These are phyloP conservation scores for Physcomitrellopsis africana DNA, from an alignment of 225 moss, liverwort and hornwort genomes.

Conservation along the genomic window DNA sequence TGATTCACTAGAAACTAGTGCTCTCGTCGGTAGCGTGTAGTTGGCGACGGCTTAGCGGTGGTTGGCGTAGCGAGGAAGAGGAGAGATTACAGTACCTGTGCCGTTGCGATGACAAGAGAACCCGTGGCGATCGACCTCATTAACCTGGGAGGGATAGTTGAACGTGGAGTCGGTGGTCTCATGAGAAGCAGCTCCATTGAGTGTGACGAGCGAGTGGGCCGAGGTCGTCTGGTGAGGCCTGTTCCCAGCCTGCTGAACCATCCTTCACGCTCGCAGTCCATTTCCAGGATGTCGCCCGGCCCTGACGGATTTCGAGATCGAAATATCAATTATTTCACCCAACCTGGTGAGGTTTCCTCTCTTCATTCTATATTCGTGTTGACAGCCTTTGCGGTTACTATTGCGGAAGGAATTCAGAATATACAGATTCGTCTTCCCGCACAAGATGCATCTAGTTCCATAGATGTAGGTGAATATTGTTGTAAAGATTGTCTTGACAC, in stretches of 20 bases:
- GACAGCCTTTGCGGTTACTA: too few relatives aligned
- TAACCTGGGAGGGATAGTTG: slow-evolving; percentile 18
- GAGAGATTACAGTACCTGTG: neutral
- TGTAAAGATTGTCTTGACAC: too few relatives aligned
- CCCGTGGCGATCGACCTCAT: slow-evolving; percentile 41
- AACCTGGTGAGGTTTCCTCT: neutral
- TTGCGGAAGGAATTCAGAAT: neutral
- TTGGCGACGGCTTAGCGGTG: neutral
- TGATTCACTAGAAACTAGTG: too few relatives aligned
- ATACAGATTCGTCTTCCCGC: too few relatives aligned
- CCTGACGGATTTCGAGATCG: slow-evolving; percentile 31
- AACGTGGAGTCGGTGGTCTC: neutral
- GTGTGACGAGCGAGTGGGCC: slow-evolving; percentile 1
- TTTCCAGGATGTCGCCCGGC: neutral
- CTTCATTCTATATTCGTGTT: too few relatives aligned
- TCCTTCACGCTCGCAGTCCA: neutral
- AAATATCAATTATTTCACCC: neutral
- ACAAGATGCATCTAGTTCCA: too few relatives aligned
- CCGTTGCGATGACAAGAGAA: slow-evolving; percentile 34
- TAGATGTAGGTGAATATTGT: too few relatives aligned
- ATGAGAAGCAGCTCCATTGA: neutral
- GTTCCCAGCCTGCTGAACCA: neutral
- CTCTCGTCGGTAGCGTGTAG: neutral
- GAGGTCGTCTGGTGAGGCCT: slow-evolving; percentile 7
- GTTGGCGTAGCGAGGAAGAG: neutral